Conservation (phyloP, 768 basidiomycete genomes). For the Rhizopogon salebrosus region DNA sequence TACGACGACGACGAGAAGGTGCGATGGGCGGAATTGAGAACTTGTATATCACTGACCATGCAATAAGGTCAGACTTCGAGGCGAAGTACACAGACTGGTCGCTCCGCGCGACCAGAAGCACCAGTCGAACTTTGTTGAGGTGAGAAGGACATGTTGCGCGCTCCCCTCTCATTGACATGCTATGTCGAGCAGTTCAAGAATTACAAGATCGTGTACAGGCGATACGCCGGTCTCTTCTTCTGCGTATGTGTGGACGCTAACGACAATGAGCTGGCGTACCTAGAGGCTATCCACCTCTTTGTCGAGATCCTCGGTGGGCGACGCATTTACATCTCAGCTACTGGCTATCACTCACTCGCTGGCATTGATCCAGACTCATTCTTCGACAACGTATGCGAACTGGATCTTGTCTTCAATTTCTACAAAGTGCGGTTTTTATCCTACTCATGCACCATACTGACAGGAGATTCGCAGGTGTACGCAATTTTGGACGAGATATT, state of each 20-base stretch:
- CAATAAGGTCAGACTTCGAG: conserved; percentile 79
- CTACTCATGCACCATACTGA: conserved; percentile 2
- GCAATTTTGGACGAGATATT: conserved; percentile 98
- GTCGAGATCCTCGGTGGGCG: conserved; percentile 90
- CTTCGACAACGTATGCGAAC: conserved; percentile 98
- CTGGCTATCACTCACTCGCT: background rate
- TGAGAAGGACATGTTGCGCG: conserved; percentile 21
- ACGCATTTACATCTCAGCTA: background rate
- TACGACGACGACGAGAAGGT: conserved; percentile 99
- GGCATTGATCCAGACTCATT: conserved; percentile 69
- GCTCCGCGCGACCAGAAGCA: conserved; percentile 98
- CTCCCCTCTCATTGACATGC: conserved; percentile 2
- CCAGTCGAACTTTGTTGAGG: conserved; percentile 99
- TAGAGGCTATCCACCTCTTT: conserved; percentile 97
- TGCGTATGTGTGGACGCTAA: conserved; percentile 97
- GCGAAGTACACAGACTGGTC: conserved; percentile 93
- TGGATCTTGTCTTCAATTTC: conserved; percentile 98
- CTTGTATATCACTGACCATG: background rate
- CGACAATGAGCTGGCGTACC: conserved; percentile 95
- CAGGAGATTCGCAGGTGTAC: conserved; percentile 61
- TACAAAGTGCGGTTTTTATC: conserved; percentile 62
- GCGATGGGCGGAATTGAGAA: conserved; percentile 3
- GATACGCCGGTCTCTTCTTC: conserved; percentile 97
- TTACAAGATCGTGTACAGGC: conserved; percentile 94
- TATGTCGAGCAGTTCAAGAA: conserved; percentile 74